Evolutionary conservation across 176 grass and related monocot genomes (phyloP).

Genomic region (Aegilops umbellulata): DNA sequence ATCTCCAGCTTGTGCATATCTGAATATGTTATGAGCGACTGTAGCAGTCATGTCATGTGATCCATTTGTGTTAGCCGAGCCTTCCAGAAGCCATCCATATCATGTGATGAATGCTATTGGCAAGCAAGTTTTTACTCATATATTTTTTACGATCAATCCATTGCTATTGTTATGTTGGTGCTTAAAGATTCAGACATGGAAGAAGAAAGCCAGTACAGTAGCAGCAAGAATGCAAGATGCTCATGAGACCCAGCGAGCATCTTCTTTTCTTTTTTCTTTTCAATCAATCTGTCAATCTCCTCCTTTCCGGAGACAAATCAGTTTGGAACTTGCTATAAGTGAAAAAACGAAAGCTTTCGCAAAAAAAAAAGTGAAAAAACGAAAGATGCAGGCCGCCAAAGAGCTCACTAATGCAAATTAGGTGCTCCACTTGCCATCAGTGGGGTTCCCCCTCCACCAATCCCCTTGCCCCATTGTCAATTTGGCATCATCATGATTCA

Average conservation of each 20-base stretch:
- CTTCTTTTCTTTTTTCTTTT: not conserved
- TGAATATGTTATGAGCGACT: not conserved
- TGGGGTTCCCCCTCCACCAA: conserved; percentile 29
- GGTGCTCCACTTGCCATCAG: conserved; percentile 34
- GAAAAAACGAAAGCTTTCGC: conserved; percentile 2
- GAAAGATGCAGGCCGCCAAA: not conserved
- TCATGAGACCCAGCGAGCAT: not conserved
- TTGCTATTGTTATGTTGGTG: not conserved
- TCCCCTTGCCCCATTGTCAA: conserved; percentile 36
- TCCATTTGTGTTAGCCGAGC: not conserved
- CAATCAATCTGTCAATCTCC: not conserved
- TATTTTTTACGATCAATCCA: no score
- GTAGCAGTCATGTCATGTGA: no score
- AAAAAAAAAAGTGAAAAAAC: not conserved
- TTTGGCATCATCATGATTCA: conserved; percentile 6
- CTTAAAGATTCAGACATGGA: conserved; percentile 24
- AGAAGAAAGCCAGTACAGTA: not conserved
- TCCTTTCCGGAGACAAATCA: not conserved
- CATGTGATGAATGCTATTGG: not conserved
- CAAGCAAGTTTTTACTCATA: not conserved
- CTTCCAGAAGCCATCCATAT: conserved; percentile 25
- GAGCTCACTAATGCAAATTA: not conserved
- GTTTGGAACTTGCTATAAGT: not conserved
- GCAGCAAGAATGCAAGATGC: not conserved
- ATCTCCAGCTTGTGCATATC: not conserved